Evolutionary conservation across 306 rosid species (phyloP).

Genomic region (Sechiopsis laciniata): DNA sequence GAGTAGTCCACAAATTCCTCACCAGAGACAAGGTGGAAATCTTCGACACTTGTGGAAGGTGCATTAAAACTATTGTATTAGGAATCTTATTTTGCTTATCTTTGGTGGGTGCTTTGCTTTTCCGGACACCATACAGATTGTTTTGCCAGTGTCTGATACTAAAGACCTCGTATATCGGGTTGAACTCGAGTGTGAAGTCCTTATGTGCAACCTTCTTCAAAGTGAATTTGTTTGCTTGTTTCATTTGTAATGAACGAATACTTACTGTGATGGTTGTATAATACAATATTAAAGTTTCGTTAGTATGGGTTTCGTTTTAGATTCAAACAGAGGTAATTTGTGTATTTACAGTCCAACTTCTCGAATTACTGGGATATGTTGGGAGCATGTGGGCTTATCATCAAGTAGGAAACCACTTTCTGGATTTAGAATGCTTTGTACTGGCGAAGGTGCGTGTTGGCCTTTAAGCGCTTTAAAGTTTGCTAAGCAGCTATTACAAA

Average conservation of each 20-base stretch:
- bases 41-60: too few species aligned
- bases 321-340: slow-evolving; percentile 14
- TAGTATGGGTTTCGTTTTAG: neutral
- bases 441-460: slow-evolving; percentile 50
- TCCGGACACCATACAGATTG: neutral
- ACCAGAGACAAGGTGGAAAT: too few species aligned
- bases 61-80: neutral
- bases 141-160: neutral
- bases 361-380: slow-evolving; percentile 38
- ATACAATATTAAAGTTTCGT: neutral
- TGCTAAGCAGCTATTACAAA: slow-evolving; percentile 9
- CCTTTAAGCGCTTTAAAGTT: slow-evolving; percentile 17
- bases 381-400: slow-evolving; percentile 37
- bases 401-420: slow-evolving; percentile 40
- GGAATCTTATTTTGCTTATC: neutral
- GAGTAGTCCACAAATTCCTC: too few species aligned
- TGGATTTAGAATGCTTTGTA: slow-evolving; percentile 53
- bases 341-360: slow-evolving; percentile 34
- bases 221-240: neutral
- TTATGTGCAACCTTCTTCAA: neutral
- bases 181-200: slow-evolving; percentile 1
- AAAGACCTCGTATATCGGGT: neutral
- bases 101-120: neutral
- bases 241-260: neutral
- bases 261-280: neutral